Evolutionary conservation across 371 early-diverging fungal genomes (phyloP), one percentile per base, ranked within the genome.

Genomic region (Coemansia sp.): DNA sequence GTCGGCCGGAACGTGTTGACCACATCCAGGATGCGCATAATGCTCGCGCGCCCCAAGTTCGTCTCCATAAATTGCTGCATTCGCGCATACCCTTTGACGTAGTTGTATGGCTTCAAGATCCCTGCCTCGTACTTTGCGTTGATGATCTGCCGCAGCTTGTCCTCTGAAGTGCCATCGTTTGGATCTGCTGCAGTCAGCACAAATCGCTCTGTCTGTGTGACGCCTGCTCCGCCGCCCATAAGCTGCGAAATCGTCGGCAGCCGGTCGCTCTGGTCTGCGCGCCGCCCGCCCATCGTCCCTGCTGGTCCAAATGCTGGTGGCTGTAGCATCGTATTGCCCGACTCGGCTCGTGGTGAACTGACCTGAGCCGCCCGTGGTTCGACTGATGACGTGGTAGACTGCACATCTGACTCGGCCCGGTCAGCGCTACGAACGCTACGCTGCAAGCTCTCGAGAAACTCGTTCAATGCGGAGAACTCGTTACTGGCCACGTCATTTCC

Each of bases 61-160:
- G 90, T 84, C 66, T 95, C 95, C 93, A 95, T 93, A 78, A 91
- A 94, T 59, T 82, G 82, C 67, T 92, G 92, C 60, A 96, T 81
- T 22, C 92, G 83, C n/a, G 91, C 84, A 77, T 96, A 96, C 0
- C 91, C 90, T 78, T 86, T 89, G 64, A 92, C 91, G 80, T 95
- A 94, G 80, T 95, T 93, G 85, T 92, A 94, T 1, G 97, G 97
- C 70, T 92, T 93, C 57, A 96, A 77, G 64, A 94, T 85, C 0
- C 97, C 97, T 2, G 95, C 94, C 67, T 94, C 92, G 63, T 90
- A 93, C 80, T 96, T 96, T 42, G 94, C 93, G 65, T 88, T 89
- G 75, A 95, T 90, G 18, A 94, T 89, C 69, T 93, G 90, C 18
- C 87, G 91, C 67, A 94, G 79, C 54, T 92, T 88, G 64, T 91